Conservation (phyloP, 2,329 filamentous ascomycete genomes). For the Hymenoscyphus fraxineus region DNA sequence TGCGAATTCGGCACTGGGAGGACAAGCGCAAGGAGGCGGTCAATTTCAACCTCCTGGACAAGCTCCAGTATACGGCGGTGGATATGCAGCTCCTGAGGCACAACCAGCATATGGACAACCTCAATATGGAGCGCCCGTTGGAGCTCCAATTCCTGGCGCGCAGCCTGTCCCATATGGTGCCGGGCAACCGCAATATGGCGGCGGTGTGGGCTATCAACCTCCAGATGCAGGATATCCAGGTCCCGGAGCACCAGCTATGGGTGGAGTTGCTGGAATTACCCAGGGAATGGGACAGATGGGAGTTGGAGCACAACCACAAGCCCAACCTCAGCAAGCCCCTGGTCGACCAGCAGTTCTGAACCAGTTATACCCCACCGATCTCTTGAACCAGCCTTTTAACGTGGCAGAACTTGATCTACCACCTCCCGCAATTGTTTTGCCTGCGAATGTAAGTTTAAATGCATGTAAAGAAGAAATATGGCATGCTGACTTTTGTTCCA, state of each 20-base stretch:
- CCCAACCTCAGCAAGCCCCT: conserved; percentile 48
- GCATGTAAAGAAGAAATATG: neutral
- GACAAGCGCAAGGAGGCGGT: conserved; percentile 58
- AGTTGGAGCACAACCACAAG: conserved; percentile 40
- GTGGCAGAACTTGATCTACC: conserved; percentile 88
- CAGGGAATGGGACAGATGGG: conserved; percentile 80
- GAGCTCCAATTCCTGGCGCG: conserved; percentile 38
- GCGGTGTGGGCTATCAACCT: conserved; percentile 59
- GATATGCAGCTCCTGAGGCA: conserved; percentile 32
- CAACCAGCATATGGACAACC: conserved; percentile 31
- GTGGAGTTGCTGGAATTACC: conserved; percentile 66
- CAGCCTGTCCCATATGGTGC: conserved; percentile 33
- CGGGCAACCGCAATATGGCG: conserved; percentile 35
- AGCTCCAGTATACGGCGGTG: conserved; percentile 35
- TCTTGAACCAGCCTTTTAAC: conserved; percentile 90
- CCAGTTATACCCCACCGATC: conserved; percentile 86
- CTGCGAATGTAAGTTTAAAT: conserved; percentile 71
- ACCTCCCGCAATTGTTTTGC: conserved; percentile 85
- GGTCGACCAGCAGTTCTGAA: conserved; percentile 61
- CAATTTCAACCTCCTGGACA: conserved; percentile 39
- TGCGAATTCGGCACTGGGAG: conserved; percentile 70
- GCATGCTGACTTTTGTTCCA: conserved; percentile 38
- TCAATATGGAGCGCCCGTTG: conserved; percentile 30
- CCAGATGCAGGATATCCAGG: conserved; percentile 64
- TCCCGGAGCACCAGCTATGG: conserved; percentile 39